Conservation (phyloP, 225 moss, liverwort and hornwort species). For the Rhytidiadelphus loreus region DNA sequence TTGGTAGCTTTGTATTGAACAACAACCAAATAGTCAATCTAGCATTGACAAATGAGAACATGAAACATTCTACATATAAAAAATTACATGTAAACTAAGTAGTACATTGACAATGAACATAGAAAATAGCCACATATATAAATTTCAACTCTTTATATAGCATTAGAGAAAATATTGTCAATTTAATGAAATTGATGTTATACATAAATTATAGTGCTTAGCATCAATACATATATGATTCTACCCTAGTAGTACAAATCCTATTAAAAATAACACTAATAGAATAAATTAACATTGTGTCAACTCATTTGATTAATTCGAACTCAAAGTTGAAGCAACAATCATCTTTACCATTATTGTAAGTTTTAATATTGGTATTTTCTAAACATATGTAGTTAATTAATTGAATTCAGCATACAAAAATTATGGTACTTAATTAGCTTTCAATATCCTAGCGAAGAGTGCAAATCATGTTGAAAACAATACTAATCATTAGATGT, state of each 20-base stretch:
- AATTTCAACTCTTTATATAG: no score
- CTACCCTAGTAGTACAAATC: no score
- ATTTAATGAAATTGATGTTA: no score
- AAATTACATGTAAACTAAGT: not conserved
- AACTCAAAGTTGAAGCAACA: not conserved
- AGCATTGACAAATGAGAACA: not conserved
- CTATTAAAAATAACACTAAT: not conserved
- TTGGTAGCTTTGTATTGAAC: not conserved
- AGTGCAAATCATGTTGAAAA: no score
- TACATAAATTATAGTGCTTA: fast-evolving
- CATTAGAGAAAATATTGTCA: no score
- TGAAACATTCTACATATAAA: not conserved
- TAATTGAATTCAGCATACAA: no score
- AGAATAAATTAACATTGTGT: not conserved
- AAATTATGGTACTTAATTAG: no score
- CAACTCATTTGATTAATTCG: not conserved
- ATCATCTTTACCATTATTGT: not conserved
- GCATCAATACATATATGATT: not conserved
- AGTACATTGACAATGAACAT: not conserved
- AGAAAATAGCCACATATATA: not conserved
- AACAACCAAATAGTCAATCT: not conserved
- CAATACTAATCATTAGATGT: no score
- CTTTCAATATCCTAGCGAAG: no score
- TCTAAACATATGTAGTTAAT: no score
- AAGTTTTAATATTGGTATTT: no score